Conservation (phyloP, 257 asterid species). For the Solanum pennellii region DNA sequence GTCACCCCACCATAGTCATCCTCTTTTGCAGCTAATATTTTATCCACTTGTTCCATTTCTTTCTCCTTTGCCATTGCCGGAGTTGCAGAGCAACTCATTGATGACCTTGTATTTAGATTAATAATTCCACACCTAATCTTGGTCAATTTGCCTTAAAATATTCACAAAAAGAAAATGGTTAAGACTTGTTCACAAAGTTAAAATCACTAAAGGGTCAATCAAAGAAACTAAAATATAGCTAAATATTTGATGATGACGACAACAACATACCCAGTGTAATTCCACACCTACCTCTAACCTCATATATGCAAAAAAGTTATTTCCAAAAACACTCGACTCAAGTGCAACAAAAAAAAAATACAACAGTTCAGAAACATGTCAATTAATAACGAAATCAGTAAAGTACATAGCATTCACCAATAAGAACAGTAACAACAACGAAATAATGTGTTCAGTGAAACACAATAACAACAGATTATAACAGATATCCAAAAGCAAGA, state of each 20-base stretch:
- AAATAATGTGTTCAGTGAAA: neutral
- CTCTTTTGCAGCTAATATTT: constrained; percentile 39
- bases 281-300: neutral
- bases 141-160: constrained; percentile 25
- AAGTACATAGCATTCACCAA: neutral
- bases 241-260: neutral
- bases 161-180: neutral
- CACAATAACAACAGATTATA: neutral
- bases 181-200: neutral
- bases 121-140: constrained; percentile 13
- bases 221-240: neutral
- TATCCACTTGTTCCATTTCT: constrained; percentile 33
- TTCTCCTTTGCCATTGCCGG: constrained; percentile 18
- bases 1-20: constrained; percentile 72
- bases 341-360: neutral
- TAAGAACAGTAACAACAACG: neutral
- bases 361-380: neutral
- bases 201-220: neutral
- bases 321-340: neutral
- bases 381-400: neutral
- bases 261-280: neutral
- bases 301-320: neutral
- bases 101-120: constrained; percentile 13
- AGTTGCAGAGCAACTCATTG: constrained; percentile 39
- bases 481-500: neutral